Percentiles rank a stretch among this genome's conserved stretches.
Conservation (phyloP, 129 eudicot genomes). For the Flaveria bidentis region DNA sequence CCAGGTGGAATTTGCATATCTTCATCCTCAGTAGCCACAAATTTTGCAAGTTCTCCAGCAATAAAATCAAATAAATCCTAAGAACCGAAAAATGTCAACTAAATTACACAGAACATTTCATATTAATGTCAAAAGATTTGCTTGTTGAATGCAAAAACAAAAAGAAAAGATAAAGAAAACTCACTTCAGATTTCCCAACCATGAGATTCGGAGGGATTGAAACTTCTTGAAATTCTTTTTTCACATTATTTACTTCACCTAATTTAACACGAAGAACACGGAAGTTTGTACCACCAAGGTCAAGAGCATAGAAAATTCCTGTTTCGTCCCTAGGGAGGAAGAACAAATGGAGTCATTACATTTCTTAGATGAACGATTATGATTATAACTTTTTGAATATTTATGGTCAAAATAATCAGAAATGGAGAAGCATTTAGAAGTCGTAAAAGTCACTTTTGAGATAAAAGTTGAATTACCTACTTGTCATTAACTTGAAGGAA, state of each 20-base stretch:
- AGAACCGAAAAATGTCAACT: conserved; percentile 21
- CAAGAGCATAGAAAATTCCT: conserved; percentile 93
- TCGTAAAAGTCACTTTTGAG: not conserved
- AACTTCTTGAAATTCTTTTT: conserved; percentile 70
- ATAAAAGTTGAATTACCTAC: not conserved
- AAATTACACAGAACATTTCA: not conserved
- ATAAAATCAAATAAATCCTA: conserved; percentile 83
- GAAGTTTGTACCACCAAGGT: conserved; percentile 98
- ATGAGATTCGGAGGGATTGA: conserved; percentile 86
- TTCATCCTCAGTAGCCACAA: conserved; percentile 81
- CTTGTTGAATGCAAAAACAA: not conserved
- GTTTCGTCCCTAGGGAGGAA: conserved; percentile 66
- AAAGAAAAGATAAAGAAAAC: conserved; percentile 28
- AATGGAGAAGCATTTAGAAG: not conserved
- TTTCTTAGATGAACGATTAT: conserved; percentile 9
- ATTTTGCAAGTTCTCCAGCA: conserved; percentile 84
- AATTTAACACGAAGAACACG: conserved; percentile 84
- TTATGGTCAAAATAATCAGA: not conserved
- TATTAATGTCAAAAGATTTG: not conserved
- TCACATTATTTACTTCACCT: conserved; percentile 61
- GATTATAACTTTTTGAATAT: not conserved
- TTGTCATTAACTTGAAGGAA: not conserved
- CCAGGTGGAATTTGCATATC: conserved; percentile 69
- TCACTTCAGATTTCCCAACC: conserved; percentile 80
- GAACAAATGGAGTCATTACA: conserved; percentile 16